Evolutionary conservation across 352 stramenopile species (phyloP).

Genomic region (Peronospora destructor): DNA sequence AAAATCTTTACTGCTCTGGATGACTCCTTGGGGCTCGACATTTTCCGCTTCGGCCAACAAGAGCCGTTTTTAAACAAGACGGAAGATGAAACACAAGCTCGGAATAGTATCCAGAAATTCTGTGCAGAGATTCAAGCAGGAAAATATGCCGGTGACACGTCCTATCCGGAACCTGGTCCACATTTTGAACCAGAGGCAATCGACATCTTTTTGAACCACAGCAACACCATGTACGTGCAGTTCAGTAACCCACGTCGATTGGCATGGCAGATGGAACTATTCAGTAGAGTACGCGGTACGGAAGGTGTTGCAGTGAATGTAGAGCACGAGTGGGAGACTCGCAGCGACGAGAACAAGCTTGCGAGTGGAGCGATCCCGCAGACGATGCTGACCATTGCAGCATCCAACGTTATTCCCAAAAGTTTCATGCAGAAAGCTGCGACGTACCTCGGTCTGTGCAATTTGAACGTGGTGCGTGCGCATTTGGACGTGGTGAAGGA

Average conservation of each 20-base stretch:
- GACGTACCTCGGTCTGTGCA: slow-evolving; percentile 87
- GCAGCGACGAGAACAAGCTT: slow-evolving; percentile 78
- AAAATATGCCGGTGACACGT: slow-evolving; percentile 50
- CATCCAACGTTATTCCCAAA: slow-evolving; percentile 80
- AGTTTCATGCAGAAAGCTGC: slow-evolving; percentile 73
- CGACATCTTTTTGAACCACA: slow-evolving; percentile 54
- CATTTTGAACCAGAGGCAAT: slow-evolving; percentile 58
- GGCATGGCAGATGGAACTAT: slow-evolving; percentile 61
- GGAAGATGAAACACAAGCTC: slow-evolving; percentile 51
- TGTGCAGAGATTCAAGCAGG: slow-evolving; percentile 66
- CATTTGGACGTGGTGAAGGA: slow-evolving; percentile 93
- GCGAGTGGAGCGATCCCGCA: slow-evolving; percentile 38
- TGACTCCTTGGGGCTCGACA: slow-evolving; percentile 76
- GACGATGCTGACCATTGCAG: slow-evolving; percentile 82
- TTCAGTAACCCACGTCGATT: slow-evolving; percentile 73
- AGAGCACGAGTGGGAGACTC: slow-evolving; percentile 77
- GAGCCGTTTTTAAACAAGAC: slow-evolving; percentile 63
- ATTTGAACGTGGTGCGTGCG: slow-evolving; percentile 91
- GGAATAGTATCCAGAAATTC: slow-evolving; percentile 58
- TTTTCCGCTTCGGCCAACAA: slow-evolving; percentile 81
- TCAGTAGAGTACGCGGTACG: slow-evolving; percentile 55
- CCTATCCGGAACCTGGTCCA: slow-evolving; percentile 46
- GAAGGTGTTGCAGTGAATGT: slow-evolving; percentile 72
- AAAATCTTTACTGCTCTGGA: slow-evolving; percentile 88
- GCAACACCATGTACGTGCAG: slow-evolving; percentile 79